Evolutionary conservation across 1,284 basidiomycete species (phyloP), one percentile per base, ranked within the genome.

Genomic region (Omphalotus olearius): DNA sequence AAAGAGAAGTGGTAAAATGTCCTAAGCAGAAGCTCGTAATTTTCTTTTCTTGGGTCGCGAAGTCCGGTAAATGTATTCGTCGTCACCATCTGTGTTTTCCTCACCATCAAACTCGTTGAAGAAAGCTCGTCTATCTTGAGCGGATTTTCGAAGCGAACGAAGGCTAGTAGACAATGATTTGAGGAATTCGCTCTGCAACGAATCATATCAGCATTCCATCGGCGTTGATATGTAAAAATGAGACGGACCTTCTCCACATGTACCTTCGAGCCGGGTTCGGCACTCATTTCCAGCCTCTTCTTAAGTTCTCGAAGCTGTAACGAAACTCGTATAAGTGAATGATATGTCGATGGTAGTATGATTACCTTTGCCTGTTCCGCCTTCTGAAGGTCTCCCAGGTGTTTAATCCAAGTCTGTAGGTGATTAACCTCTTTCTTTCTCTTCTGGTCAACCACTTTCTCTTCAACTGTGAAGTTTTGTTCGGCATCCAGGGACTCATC

Each of bases 331-430:
- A 35, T 56, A 50, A 40, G 48, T 51, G 26, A 42, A 18, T 25
- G 20, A 42, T 56, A 56, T 62, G 50, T 30, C 16, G 38, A 45
- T 4, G 40, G 36, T 18, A 11, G 44, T 13, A 47, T 52, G 62
- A 64, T 52, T 52, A 86, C 85, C 76, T 85, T 87, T 56, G 76
- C 75, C 56, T 82, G 79, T 59, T 88, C 86, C 36, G 77, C 74
- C 62, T 80, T 83, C 28, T 79, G 66, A 50, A 88, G 62, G 10
- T 73, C 67, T 3, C 73, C 67, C 41, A 88, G 62, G 57, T 85
- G 76, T 60, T 78, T 79, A 59, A 88, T 78, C 85, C 85, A 88
- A 48, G 72, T 67, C 58, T 85, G 80, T 55, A 88, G 62, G 56
- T 76, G 76, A 26, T 75, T 75, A 59, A 82, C 80, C 10, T 70